Base-by-base conservation (phyloP, 225 moss, liverwort and hornwort genomes). In the Thuidium tamariscinum region DNA sequence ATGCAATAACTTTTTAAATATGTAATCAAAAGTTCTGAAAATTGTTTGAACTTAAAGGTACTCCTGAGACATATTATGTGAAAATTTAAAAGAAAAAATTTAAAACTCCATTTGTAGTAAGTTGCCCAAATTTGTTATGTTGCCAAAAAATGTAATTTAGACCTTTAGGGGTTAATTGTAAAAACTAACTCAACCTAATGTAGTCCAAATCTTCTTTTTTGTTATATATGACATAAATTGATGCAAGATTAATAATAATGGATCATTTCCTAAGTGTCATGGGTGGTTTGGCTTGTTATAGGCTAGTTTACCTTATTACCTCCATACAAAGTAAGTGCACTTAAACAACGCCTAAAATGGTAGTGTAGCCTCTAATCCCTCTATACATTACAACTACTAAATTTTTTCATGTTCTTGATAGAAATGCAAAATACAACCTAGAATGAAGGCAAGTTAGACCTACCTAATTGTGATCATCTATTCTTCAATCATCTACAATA, bases 371-470 rank as follows among this genome's bases (percentile, higher is more conserved):
- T 68, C 39, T 1, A 68, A 0, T 5, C 44, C 44, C 44, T 44
- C 44, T 44, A 44, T 44, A 5, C n/a, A n/a, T n/a, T n/a, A 41
- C 15, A 69, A 7, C 3, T 1, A 42, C 1, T 27, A 2, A 16
- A 9, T 2, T 16, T 27, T 25, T 41, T 15, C 0, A 0, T 26
- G 41, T 15, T 70, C 2, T 16, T 27, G 1, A 10, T 9, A 3
- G 3, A 71, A 41, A 8, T 0, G 0, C n/a, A 39, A 23, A 23
- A 23, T 0, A 0, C 39, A 7, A 13, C 2, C 2, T 39, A 13
- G 15, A 41, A 41, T 68, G 9, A 16, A 70, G 27, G 42, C 27
- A 70, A 15, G 27, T 9, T 2, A 16, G 1, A 42, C 4, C 16
- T 6, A 4, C 41, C 5, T 1, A 26, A 15, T 25, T 41, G 69